Evolutionary conservation across 2,329 filamentous ascomycete species (phyloP).

Genomic region (Fusarium sp.): DNA sequence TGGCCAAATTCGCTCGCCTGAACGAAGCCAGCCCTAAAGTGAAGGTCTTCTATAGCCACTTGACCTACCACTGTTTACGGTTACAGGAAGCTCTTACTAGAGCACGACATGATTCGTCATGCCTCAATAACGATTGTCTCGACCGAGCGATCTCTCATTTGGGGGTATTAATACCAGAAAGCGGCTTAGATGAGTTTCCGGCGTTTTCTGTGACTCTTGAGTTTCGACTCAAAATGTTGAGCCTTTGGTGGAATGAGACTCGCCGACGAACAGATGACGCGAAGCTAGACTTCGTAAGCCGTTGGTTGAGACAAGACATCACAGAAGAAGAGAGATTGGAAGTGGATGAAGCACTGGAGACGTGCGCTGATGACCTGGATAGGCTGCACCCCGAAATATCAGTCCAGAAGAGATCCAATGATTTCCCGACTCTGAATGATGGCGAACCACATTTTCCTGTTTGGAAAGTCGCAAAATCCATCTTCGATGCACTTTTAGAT

Average conservation of each 20-base stretch:
- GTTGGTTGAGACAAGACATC: background rate
- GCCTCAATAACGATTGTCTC: background rate
- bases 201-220: background rate
- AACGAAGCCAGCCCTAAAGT: background rate
- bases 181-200: background rate
- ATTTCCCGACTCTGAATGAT: no score
- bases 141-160: background rate
- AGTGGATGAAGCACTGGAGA: background rate
- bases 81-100: background rate
- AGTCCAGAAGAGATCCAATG: no score
- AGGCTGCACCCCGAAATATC: no score
- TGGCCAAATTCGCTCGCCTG: background rate
- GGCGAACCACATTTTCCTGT: background rate
- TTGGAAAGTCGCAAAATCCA: conserved; percentile 6
- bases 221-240: background rate
- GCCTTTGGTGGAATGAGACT: background rate
- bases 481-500: background rate
- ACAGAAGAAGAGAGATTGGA: background rate
- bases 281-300: background rate
- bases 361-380: background rate
- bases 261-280: background rate
- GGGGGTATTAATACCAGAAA: background rate
- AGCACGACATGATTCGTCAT: background rate
- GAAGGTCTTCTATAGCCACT: background rate
- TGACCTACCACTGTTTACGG: background rate